Base-by-base conservation (phyloP, 306 rosid species). In the Quercus alba region DNA sequence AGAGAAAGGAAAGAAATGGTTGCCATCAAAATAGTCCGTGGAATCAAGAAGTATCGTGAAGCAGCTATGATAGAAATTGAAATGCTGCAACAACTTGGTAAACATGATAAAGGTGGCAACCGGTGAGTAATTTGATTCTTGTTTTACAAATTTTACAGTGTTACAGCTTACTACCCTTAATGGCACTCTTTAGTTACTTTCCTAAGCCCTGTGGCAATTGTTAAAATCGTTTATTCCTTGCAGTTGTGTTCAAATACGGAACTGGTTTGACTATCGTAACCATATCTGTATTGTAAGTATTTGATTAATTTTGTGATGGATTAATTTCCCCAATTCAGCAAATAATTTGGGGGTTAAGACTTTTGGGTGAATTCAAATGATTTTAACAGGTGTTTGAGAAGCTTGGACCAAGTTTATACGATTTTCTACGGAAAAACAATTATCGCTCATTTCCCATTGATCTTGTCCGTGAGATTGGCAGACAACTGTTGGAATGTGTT, bases 251-350 rank as follows among this genome's bases (percentile, higher is more conserved):
- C 99, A 95, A 95, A 81, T 95, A 89, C 91, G 97, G 99, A 91
- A 95, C 99, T 95, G 99, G 99, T 95, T 95, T 95, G 99, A 95
- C 97, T 94, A 90, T 94, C 99, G 98, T 91, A 95, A 95, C 89
- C 99, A 95, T 95, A 95, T 95, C 81, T 95, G 99, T 95, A 93
- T 95, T 91, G 99, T 95, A 95, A 95, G 99, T 95, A 91, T 88
- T 83, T 86, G 83, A 86, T 89, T 94, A 89, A 85, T 91, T 68
- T 90, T 90, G 89, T 86, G 85, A 89, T 91, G 97, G 94, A 89
- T 91, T 87, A 70, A 84, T 95, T 90, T 88, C 94, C 98, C 96
- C 97, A 82, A 80, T 83, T 84, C 71, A 85, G 54, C 84, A 52
- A 74, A 83, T 86, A 79, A 83, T 83, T 69, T 78, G 92, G 92